A percentile compares a stretch with the other conserved stretches of the same genome.
phyloP scores from a whole-genome alignment of 148 eudicot genomes.

The Nyssa sinensis region DNA sequence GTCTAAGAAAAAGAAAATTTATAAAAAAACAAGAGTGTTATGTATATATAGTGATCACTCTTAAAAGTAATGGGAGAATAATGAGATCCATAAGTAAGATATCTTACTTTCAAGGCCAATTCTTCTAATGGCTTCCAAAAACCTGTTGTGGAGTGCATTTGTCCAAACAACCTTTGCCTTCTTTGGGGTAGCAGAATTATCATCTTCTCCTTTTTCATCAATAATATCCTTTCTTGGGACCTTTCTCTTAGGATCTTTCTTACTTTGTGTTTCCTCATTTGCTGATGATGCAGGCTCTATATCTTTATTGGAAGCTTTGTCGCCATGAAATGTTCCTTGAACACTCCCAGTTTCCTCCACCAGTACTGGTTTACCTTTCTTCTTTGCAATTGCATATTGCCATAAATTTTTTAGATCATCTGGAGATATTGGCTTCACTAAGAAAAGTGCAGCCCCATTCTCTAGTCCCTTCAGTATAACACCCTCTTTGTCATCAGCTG shows the following conservation, averaged over 20 bases:
- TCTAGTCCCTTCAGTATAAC: conserved; percentile 33
- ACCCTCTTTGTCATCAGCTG: conserved; percentile 36
- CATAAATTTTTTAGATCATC: conserved; percentile 42
- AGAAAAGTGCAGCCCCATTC: conserved; percentile 48
- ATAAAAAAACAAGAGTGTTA: no score
- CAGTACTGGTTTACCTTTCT: not conserved
- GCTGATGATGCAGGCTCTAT: not conserved
- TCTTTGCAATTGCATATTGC: conserved; percentile 40
- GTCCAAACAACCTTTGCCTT: conserved; percentile 53
- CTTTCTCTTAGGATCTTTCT: conserved; percentile 16
- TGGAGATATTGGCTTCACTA: conserved; percentile 44
- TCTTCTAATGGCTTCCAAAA: conserved; percentile 49
- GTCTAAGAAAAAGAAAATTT: no score
- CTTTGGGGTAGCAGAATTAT: conserved; percentile 2
- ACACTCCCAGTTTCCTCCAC: not conserved
- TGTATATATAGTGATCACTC: no score
- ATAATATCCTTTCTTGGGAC: not conserved
- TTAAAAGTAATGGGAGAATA: not conserved
- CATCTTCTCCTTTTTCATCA: not conserved
- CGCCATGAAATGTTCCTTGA: not conserved
- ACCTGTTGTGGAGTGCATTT: conserved; percentile 46
- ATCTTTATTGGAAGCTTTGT: not conserved
- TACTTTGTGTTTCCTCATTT: not conserved
- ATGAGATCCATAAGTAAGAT: not conserved
- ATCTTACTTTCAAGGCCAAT: conserved; percentile 56